Evolutionary conservation across 805 yeast genomes (phyloP).

Genomic region (Hanseniaspora singularis): DNA sequence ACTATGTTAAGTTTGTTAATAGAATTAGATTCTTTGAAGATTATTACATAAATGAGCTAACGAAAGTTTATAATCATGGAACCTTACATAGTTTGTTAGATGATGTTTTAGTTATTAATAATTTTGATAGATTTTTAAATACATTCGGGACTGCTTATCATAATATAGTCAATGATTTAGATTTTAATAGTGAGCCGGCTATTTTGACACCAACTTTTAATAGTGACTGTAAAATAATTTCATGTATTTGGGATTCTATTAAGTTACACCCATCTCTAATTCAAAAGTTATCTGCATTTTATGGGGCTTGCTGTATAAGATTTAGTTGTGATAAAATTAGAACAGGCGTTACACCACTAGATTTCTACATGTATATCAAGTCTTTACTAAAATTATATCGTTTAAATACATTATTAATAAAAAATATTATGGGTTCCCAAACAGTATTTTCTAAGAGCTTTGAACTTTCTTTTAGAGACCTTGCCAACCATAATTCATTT

Average conservation of each 20-base stretch:
- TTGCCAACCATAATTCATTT: slow-evolving; percentile 69
- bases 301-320: slow-evolving; percentile 10
- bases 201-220: not conserved
- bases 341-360: not conserved
- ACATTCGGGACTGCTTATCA: slow-evolving; percentile 15
- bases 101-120: slow-evolving; percentile 31
- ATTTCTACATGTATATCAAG: slow-evolving; percentile 61
- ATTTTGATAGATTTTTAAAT: slow-evolving; percentile 14
- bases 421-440: slow-evolving; percentile 34
- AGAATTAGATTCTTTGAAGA: slow-evolving; percentile 74
- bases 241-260: slow-evolving; percentile 12
- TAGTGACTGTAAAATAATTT: not conserved
- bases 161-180: slow-evolving; percentile 26
- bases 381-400: slow-evolving; percentile 59
- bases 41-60: slow-evolving; percentile 58
- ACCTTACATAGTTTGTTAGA: slow-evolving; percentile 64
- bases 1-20: slow-evolving; percentile 79
- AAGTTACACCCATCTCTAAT: slow-evolving; percentile 10
- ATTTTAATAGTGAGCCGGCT: slow-evolving; percentile 42
- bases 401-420: slow-evolving; percentile 54
- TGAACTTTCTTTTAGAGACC: slow-evolving; percentile 76
- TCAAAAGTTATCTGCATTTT: slow-evolving; percentile 10
- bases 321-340: slow-evolving; percentile 9
- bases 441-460: slow-evolving; percentile 70
- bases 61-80: slow-evolving; percentile 35